Conservation (phyloP, 495 filamentous ascomycete genomes). For the Podospora fimiseda region DNA sequence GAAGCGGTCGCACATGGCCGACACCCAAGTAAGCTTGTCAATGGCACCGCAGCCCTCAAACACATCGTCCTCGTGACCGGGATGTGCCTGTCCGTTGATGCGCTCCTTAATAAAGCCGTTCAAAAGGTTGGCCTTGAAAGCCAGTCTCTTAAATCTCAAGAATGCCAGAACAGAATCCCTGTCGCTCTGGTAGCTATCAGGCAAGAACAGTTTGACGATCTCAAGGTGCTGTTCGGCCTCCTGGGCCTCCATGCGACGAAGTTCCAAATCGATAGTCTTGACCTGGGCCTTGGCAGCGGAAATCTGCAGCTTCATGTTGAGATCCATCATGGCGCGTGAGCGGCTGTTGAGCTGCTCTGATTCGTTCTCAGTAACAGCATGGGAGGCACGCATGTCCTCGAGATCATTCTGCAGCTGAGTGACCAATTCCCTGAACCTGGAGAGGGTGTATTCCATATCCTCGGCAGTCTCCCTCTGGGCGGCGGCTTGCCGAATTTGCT, state of each 20-base stretch:
- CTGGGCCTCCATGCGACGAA: constrained; percentile 79
- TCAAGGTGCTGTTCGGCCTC: constrained; percentile 83
- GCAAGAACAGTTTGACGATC: constrained; percentile 82
- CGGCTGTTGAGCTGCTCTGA: constrained; percentile 77
- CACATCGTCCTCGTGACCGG: constrained; percentile 61
- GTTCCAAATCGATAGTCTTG: constrained; percentile 87
- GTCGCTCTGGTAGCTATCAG: constrained; percentile 74
- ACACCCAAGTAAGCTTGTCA: constrained; percentile 81
- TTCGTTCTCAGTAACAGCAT: constrained; percentile 87
- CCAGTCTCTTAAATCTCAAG: constrained; percentile 78
- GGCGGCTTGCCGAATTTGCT: constrained; percentile 59
- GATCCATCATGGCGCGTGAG: constrained; percentile 88
- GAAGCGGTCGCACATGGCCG: constrained; percentile 76
- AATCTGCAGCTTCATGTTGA: constrained; percentile 87
- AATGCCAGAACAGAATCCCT: constrained; percentile 77
- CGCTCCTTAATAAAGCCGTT: constrained; percentile 74
- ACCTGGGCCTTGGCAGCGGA: constrained; percentile 85
- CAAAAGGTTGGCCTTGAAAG: constrained; percentile 79
- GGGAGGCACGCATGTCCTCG: constrained; percentile 83
- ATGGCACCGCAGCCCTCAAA: constrained; percentile 72
- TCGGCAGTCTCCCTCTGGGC: constrained; percentile 70
- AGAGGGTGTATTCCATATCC: constrained; percentile 84
- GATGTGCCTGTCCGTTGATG: constrained; percentile 48
- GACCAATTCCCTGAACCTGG: constrained; percentile 81
- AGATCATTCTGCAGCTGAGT: constrained; percentile 78